Percentiles rank a stretch among this genome's conserved stretches.
Conservation (phyloP, 2,329 filamentous ascomycete genomes). For the Paraphoma chrysanthemicola region DNA sequence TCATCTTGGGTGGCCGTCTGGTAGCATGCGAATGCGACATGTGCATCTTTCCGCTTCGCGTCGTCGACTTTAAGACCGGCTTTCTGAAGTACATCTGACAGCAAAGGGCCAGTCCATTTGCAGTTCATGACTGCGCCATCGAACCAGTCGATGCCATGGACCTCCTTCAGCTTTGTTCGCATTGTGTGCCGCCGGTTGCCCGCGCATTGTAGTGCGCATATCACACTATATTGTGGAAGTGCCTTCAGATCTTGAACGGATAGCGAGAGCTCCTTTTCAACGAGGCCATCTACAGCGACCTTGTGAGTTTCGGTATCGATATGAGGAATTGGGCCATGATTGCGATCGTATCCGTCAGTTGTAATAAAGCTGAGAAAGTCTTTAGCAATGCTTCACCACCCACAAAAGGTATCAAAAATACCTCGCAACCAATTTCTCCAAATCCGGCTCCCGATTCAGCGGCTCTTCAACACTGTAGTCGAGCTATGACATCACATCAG, state of each 20-base stretch:
- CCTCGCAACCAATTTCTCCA: slow-evolving; percentile 55
- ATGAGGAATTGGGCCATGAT: slow-evolving; percentile 62
- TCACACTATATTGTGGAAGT: slow-evolving; percentile 61
- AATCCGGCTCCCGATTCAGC: slow-evolving; percentile 57
- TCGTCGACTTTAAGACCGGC: slow-evolving; percentile 51
- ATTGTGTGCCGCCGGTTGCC: slow-evolving; percentile 68
- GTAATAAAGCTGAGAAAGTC: slow-evolving; percentile 56
- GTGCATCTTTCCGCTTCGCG: slow-evolving; percentile 42
- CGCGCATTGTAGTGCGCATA: slow-evolving; percentile 66
- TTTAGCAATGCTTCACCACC: neutral
- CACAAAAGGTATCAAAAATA: slow-evolving; percentile 7
- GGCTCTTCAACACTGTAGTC: slow-evolving; percentile 55
- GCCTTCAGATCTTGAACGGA: slow-evolving; percentile 56
- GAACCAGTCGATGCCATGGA: slow-evolving; percentile 66
- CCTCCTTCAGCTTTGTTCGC: slow-evolving; percentile 65
- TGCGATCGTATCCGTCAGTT: slow-evolving; percentile 61
- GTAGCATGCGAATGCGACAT: slow-evolving; percentile 65
- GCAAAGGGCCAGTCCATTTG: slow-evolving; percentile 59
- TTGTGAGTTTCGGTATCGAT: slow-evolving; percentile 50
- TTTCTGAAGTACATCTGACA: slow-evolving; percentile 59
- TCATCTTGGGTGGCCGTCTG: slow-evolving; percentile 63
- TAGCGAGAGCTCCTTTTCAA: slow-evolving; percentile 53
- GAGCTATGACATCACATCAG: slow-evolving; percentile 37
- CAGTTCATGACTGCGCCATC: slow-evolving; percentile 69
- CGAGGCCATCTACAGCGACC: slow-evolving; percentile 59